Conservation (phyloP, 2,329 filamentous ascomycete genomes). For the Cercospora brassicicola region DNA sequence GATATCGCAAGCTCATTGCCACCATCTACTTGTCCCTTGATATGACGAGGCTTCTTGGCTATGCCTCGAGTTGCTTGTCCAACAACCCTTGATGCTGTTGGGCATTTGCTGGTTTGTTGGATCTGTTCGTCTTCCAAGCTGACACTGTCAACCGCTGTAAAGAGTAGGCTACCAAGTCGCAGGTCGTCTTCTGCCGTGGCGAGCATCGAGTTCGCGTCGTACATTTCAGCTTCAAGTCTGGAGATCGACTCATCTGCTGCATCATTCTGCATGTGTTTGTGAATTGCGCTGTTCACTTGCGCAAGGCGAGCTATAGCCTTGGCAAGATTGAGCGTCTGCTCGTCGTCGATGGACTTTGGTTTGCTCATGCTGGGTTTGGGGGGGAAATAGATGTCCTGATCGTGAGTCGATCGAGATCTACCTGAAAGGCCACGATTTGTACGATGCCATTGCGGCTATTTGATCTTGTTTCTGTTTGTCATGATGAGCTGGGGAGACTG, state of each 20-base stretch:
- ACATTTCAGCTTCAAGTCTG: not conserved
- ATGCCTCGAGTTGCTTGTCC: not conserved
- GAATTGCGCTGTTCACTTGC: conserved; percentile 6
- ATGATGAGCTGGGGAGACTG: not conserved
- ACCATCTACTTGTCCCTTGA: not conserved
- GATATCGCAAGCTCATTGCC: not conserved
- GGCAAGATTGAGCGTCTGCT: not conserved
- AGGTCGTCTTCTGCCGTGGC: conserved; percentile 7
- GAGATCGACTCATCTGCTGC: not conserved
- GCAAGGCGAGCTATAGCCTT: conserved; percentile 2
- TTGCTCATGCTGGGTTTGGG: not conserved
- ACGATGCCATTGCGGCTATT: not conserved
- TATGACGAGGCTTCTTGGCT: conserved; percentile 5
- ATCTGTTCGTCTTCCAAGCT: not conserved
- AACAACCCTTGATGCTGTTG: not conserved
- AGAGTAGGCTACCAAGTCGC: conserved; percentile 4
- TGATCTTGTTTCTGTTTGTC: not conserved
- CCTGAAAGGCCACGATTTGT: not conserved
- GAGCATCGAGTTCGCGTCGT: conserved; percentile 1
- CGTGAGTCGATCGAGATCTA: not conserved
- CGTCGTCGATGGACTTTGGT: not conserved
- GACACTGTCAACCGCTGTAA: conserved; percentile 4
- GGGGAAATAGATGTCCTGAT: not conserved
- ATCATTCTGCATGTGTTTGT: not conserved
- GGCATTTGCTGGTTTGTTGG: not conserved